phyloP scores from a whole-genome alignment of 805 yeast species.

The Pichia membranifaciens region DNA sequence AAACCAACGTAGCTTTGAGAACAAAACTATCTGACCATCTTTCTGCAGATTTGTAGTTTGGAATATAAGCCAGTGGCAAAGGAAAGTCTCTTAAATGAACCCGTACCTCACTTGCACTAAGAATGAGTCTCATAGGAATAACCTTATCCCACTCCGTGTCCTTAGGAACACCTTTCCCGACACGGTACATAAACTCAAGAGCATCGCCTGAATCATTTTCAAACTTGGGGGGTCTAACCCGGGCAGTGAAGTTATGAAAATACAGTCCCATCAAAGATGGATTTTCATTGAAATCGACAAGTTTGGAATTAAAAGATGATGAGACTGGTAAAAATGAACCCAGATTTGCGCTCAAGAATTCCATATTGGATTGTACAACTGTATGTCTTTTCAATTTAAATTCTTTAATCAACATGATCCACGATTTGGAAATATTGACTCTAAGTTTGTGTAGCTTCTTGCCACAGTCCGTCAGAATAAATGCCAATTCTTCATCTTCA shows the following conservation, averaged over 20 bases:
- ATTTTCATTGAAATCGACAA: slow-evolving; percentile 39
- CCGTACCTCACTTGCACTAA: slow-evolving; percentile 55
- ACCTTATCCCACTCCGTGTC: slow-evolving; percentile 63
- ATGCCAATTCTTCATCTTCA: neutral
- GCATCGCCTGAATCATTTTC: slow-evolving; percentile 38
- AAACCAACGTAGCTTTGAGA: slow-evolving; percentile 54
- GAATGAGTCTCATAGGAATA: slow-evolving; percentile 56
- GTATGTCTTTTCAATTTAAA: slow-evolving; percentile 37
- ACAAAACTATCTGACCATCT: slow-evolving; percentile 14
- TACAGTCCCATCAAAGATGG: slow-evolving; percentile 48
- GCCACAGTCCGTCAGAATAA: slow-evolving; percentile 10
- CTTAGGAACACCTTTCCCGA: slow-evolving; percentile 80
- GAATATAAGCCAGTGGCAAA: slow-evolving; percentile 71
- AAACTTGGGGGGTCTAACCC: slow-evolving; percentile 41
- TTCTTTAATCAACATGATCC: slow-evolving; percentile 62
- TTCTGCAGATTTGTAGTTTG: slow-evolving; percentile 27
- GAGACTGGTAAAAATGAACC: slow-evolving; percentile 33
- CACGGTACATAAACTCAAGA: slow-evolving; percentile 55
- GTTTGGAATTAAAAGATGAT: slow-evolving; percentile 36
- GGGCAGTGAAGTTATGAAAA: slow-evolving; percentile 42
- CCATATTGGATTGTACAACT: slow-evolving; percentile 35
- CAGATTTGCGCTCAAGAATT: slow-evolving; percentile 37
- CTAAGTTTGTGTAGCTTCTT: slow-evolving; percentile 19
- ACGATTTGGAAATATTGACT: slow-evolving; percentile 40
- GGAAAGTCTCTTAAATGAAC: slow-evolving; percentile 83